Evolutionary conservation across 345 rosid species (phyloP), one percentile per base, ranked within the genome.

Genomic region (Eucalyptus paniculata): DNA sequence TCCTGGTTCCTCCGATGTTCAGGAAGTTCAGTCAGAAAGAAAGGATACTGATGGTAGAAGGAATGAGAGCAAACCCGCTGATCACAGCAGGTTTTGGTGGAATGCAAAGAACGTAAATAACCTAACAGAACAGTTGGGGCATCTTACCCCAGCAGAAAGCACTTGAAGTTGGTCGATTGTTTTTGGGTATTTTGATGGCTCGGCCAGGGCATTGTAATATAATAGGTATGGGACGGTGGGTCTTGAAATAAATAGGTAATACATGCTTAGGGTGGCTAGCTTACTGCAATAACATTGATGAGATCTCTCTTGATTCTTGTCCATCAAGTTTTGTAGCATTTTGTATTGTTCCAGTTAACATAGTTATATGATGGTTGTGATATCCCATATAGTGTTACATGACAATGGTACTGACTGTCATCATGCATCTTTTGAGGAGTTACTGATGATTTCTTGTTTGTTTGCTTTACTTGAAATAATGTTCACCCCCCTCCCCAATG

Each of bases 101-200:
- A 94, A 91, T 86, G 26, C 91, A 87, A 92, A 91, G 91, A 93
- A 83, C 94, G 95, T 97, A 94, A 95, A 97, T 95, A 94, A 91
- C 91, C 94, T 93, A 88, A 91, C 98, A 14, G 98, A 95, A 87
- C 98, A 96, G 91, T 94, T 95, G 93, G 98, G 97, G 86, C 97
- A 96, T 95, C 95, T 96, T 67, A 92, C 97, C 91, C 93, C 99
- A 72, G 92, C 98, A 4, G 98, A 94, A 94, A 95, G 94, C 94
- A 92, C 95, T 88, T 95, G 94, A 94, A 91, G 80, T 87, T 18
- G 88, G 47, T 24, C 1, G 51, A 86, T 87, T 14, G 50, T 7
- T 16, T 65, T 86, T 86, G 86, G 51, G 23, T 32, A 72, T 49
- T 69, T 72, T 86, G 90, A 65, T 89, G 88, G 90, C 65, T 65